Evolutionary conservation across 2,329 filamentous ascomycete genomes (phyloP).

Genomic region (Fusarium sp.): DNA sequence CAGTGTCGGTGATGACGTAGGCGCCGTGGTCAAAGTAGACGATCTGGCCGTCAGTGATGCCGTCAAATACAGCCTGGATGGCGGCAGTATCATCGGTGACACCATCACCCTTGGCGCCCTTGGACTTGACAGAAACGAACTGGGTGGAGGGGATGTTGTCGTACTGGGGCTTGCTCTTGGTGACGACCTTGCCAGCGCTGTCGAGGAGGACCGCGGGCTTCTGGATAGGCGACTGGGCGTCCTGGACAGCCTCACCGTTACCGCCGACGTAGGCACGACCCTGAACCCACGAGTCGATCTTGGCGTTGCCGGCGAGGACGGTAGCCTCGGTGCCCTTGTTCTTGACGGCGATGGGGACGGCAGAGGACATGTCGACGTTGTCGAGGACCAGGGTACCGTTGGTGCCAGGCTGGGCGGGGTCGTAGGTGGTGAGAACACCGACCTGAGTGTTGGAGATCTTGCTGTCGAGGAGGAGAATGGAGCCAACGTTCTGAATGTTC

Average conservation of each 20-base stretch:
- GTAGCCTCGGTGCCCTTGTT: slow-evolving; percentile 65
- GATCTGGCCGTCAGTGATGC: slow-evolving; percentile 71
- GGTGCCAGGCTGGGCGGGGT: slow-evolving; percentile 68
- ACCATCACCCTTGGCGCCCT: slow-evolving; percentile 90
- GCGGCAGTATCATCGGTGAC: slow-evolving; percentile 86
- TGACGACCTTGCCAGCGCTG: slow-evolving; percentile 76
- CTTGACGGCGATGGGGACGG: slow-evolving; percentile 75
- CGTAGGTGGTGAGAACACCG: slow-evolving; percentile 82
- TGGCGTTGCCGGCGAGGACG: slow-evolving; percentile 76
- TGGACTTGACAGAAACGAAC: slow-evolving; percentile 86
- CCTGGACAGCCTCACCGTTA: slow-evolving; percentile 68
- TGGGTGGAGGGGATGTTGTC: slow-evolving; percentile 71
- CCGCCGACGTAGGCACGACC: slow-evolving; percentile 76
- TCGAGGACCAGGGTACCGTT: slow-evolving; percentile 88
- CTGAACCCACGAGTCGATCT: slow-evolving; percentile 81
- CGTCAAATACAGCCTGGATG: slow-evolving; percentile 83
- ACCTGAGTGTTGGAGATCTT: slow-evolving; percentile 79
- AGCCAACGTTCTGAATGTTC: slow-evolving; percentile 82
- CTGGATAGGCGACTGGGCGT: slow-evolving; percentile 60
- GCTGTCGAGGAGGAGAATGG: slow-evolving; percentile 81
- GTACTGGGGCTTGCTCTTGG: slow-evolving; percentile 92
- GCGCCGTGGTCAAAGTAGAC: slow-evolving; percentile 82
- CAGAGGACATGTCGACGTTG: slow-evolving; percentile 85
- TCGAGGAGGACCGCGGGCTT: slow-evolving; percentile 78
- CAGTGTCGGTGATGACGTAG: slow-evolving; percentile 76